Evolutionary conservation across 2,329 filamentous ascomycete species (phyloP), one percentile per base, ranked within the genome.

Genomic region (Coniochaeta sp.): DNA sequence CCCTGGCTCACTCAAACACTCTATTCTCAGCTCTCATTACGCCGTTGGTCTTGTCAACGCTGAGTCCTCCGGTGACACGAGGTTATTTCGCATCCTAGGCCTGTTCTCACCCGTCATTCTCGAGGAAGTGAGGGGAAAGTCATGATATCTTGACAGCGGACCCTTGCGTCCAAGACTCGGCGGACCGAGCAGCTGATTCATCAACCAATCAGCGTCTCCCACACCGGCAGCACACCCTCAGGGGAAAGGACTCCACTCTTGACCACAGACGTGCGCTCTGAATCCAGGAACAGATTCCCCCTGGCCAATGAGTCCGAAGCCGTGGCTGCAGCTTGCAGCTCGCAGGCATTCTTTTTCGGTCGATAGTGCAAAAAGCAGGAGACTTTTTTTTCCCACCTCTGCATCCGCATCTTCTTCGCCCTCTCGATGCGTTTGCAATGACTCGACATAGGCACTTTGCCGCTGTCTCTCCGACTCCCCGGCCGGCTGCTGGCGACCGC

Each of bases 281-380:
- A 42, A 42, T 42, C n/a, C 38, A 42, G 38, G 38, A 26, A 42
- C 38, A 26, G 38, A 42, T 2, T 26, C 38, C 38, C 18, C 38
- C n/a, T 42, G 38, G 20, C 38, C 38, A 42, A 42, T 42, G 38
- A 26, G 14, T 8, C n/a, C 20, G 22, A n/a, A 3, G 3, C 26
- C 18, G 38, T 42, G 38, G 38, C 38, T 42, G 38, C 38, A 42
- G 38, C 38, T 42, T 42, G 38, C 38, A 42, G 38, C n/a, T n/a
- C n/a, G n/a, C n/a, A n/a, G n/a, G n/a, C n/a, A 12, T 24, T 42
- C 38, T 9, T 42, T 42, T 42, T 42, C 14, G 20, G 38, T 18
- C 38, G 20, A 24, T 42, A 22, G 38, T 24, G 20, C 18, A 30
- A 30, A 12, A 13, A 42, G 18, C 20, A 10, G 18, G 20, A 42